phyloP scores from a whole-genome alignment of 192 early-diverging fungal genomes.

The Glomus cerebriforme region DNA sequence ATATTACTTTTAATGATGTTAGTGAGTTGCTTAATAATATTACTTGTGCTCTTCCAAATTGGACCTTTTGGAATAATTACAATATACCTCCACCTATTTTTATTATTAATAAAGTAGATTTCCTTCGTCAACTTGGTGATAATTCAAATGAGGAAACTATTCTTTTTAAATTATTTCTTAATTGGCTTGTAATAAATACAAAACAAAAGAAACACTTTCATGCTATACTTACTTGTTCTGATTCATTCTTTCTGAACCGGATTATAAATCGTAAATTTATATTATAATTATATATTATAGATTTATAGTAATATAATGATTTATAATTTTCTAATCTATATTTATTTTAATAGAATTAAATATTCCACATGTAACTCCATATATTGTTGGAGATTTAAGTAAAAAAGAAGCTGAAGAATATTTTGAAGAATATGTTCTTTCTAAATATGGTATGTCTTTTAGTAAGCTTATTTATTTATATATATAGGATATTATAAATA shows the following conservation, averaged over 20 bases:
- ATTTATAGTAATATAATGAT: background rate
- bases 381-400: slow-evolving; percentile 23
- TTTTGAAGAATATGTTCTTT: slow-evolving; percentile 20
- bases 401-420: slow-evolving; percentile 19
- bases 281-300: too few species aligned
- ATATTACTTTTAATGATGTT: slow-evolving; percentile 12
- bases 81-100: background rate
- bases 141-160: background rate
- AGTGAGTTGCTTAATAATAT: slow-evolving; percentile 8
- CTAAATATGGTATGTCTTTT: background rate
- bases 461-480: background rate
- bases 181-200: slow-evolving; percentile 14
- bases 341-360: background rate
- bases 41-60: slow-evolving; percentile 3
- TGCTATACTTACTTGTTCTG: slow-evolving; percentile 6
- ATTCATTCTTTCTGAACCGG: background rate
- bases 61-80: background rate
- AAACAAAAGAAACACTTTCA: background rate
- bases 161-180: slow-evolving; percentile 10
- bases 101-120: slow-evolving; percentile 6
- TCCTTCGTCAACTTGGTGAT: background rate
- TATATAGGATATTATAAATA: too few species aligned
- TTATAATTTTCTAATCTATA: slow-evolving; percentile 16
- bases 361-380: background rate
- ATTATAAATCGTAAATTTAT: slow-evolving; percentile 25